These are phyloP conservation scores for Panicum virgatum DNA, from an alignment of 202 grass and related monocot species.

Conservation along the genomic window DNA sequence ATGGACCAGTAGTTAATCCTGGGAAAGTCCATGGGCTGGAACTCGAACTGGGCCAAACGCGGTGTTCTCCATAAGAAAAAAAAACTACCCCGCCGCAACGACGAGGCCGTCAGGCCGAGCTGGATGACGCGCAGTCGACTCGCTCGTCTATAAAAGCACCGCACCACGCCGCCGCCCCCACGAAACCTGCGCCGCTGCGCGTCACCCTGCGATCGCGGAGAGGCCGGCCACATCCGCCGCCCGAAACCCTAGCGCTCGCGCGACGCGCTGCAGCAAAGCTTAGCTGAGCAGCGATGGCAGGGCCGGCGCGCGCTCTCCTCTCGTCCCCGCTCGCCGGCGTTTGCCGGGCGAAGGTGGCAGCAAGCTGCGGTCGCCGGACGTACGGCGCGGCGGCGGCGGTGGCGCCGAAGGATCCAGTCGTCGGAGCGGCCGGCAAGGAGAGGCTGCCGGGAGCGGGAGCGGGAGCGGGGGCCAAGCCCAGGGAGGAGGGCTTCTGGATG, in stretches of 20 bases:
- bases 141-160: not conserved
- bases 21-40: too few species aligned
- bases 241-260: constrained; percentile 8
- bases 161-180: not conserved
- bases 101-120: too few species aligned
- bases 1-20: too few species aligned
- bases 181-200: not conserved
- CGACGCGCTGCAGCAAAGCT: not conserved
- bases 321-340: constrained; percentile 11
- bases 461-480: not conserved
- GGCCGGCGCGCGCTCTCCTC: constrained; percentile 18
- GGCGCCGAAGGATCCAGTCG: not conserved
- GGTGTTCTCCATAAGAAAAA: too few species aligned
- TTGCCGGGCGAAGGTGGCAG: not conserved
- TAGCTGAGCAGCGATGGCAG: not conserved
- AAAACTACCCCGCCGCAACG: too few species aligned
- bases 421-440: not conserved
- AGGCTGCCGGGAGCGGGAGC: not conserved
- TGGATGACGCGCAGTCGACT: not conserved
- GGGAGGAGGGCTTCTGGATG: constrained; percentile 60
- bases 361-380: not conserved
- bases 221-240: too few species aligned
- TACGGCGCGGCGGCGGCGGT: not conserved
- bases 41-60: too few species aligned
- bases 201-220: not conserved